Evolutionary conservation across 2,329 filamentous ascomycete genomes (phyloP), one percentile per base, ranked within the genome.

Genomic region (Raffaelea ambrosiae): DNA sequence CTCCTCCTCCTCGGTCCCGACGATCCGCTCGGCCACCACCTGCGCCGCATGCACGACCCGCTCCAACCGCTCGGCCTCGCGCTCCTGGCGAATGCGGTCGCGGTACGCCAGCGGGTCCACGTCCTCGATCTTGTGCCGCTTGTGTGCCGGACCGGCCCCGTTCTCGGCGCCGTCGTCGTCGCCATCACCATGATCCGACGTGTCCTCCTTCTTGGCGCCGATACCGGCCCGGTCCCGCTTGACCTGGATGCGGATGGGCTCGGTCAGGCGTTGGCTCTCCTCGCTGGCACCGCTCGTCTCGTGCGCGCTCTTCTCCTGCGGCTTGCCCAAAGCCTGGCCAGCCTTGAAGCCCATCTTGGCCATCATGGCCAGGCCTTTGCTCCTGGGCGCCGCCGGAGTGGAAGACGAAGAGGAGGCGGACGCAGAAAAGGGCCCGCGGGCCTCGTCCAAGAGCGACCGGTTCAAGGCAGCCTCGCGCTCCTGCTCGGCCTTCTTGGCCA

Each of bases 341-440:
- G 79, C 72, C 49, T 81, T 84, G 69, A 94, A 98, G 1, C 93
- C 93, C 74, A 98, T 87, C 65, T 88, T 91, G 20, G 88, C 84
- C 90, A 98, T 95, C 88, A 98, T 96, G 54, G 87, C 81, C 52
- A 94, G 80, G 2, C 91, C 93, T 62, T 96, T 97, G 68, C 83
- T 94, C 57, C 76, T 77, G 44, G 79, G 74, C 16, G 75, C 68
- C 3, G 16, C 44, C 23, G 13, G 19, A 29, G 26, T 39, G 5
- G 20, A 21, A 2, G 33, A 19, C n/a, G 29, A n/a, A 5, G 21
- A 14, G 16, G 39, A 43, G 35, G 39, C 26, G 3, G 40, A 5
- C 16, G 64, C 64, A 5, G 70, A 65, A 7, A 7, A 7, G 26
- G 26, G 13, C 7, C 26, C 26, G 36, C 67, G 62, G 19, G 82